These are phyloP conservation scores for Crepidotus variabilis DNA, from an alignment of 768 basidiomycete genomes.

Conservation along the genomic window DNA sequence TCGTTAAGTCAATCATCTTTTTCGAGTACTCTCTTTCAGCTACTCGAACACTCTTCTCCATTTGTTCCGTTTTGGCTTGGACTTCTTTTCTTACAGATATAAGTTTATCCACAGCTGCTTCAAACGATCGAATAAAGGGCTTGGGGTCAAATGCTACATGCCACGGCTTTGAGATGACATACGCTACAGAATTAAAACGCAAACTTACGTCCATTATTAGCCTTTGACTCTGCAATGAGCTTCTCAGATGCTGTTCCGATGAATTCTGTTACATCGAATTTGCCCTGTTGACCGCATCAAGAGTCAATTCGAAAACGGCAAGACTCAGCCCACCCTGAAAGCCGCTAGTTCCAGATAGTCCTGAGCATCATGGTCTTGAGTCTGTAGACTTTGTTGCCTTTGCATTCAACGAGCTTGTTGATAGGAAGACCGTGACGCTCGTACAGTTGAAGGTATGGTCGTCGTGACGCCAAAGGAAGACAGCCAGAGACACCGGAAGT, in stretches of 20 bases:
- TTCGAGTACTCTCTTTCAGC: constrained; percentile 93
- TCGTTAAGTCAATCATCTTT: constrained; percentile 89
- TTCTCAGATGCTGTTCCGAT: constrained; percentile 83
- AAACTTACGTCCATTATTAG: constrained; percentile 68
- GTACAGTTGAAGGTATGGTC: neutral
- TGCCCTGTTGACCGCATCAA: constrained; percentile 47
- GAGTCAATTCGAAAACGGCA: neutral
- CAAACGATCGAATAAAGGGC: constrained; percentile 90
- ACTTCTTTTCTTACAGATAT: constrained; percentile 88
- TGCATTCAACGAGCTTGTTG: constrained; percentile 3
- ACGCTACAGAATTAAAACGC: neutral
- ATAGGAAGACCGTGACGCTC: constrained; percentile 6
- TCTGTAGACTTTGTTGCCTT: constrained; percentile 10
- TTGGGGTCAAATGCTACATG: constrained; percentile 87
- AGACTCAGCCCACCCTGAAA: constrained; percentile 44
- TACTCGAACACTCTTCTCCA: constrained; percentile 86
- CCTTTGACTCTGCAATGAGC: constrained; percentile 82
- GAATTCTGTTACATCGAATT: constrained; percentile 91
- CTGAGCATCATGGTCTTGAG: constrained; percentile 31
- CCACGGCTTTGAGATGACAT: neutral
- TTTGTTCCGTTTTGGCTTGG: constrained; percentile 83
- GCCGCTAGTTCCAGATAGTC: constrained; percentile 48
- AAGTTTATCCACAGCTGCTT: constrained; percentile 84
- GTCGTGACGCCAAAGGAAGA: neutral
- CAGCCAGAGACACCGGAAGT: neutral